These are phyloP conservation scores for Pseudogymnoascus sp. DNA, from an alignment of 2,329 filamentous ascomycete genomes.

Conservation along the genomic window DNA sequence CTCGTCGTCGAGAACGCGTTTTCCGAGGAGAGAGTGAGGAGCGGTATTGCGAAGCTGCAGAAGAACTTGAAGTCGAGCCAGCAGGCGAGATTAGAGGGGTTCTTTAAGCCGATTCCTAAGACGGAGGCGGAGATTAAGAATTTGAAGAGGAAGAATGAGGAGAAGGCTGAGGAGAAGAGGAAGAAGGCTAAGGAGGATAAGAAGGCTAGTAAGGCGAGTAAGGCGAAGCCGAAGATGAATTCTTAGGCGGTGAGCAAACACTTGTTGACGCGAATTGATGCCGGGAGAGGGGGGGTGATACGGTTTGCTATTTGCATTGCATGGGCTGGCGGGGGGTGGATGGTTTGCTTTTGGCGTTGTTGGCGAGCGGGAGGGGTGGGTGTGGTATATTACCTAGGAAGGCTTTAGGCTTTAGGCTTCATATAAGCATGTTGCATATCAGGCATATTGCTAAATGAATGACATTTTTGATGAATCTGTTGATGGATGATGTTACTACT, in stretches of 20 bases:
- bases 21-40: slow-evolving; percentile 85
- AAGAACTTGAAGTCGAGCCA: slow-evolving; percentile 90
- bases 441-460: not conserved
- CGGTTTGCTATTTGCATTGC: slow-evolving; percentile 6
- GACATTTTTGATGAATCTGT: not conserved
- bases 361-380: not conserved
- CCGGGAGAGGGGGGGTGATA: not conserved
- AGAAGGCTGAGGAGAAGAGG: slow-evolving; percentile 84
- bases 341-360: not conserved
- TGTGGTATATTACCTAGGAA: not conserved
- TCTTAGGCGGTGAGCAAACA: slow-evolving; percentile 31
- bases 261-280: slow-evolving; percentile 29
- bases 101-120: slow-evolving; percentile 90
- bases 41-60: slow-evolving; percentile 65
- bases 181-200: slow-evolving; percentile 92
- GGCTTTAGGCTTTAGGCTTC: not conserved
- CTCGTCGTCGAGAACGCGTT: slow-evolving; percentile 93
- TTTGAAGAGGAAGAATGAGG: slow-evolving; percentile 88
- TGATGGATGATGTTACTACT: not conserved
- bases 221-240: slow-evolving; percentile 63
- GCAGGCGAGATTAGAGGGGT: slow-evolving; percentile 86
- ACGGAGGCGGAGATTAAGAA: slow-evolving; percentile 75
- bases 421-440: not conserved
- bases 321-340: not conserved
- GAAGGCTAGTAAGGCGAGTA: slow-evolving; percentile 88